Conservation (phyloP, 176 grass and related monocot species). For the Phragmites australis region DNA sequence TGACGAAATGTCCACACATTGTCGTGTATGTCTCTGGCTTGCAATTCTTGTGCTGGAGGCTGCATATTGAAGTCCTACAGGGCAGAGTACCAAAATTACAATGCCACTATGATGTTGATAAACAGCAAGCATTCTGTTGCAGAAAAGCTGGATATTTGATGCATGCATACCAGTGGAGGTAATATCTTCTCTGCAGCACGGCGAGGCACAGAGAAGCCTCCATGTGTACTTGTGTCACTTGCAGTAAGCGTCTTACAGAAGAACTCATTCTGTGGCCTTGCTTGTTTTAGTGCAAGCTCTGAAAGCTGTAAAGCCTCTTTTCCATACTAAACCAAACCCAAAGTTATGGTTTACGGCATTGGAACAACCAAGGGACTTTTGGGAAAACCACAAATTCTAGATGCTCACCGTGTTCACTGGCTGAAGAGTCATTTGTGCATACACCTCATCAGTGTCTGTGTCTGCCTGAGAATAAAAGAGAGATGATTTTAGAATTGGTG, state of each 20-base stretch:
- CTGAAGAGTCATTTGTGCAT: constrained; percentile 99
- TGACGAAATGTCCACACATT: constrained; percentile 94
- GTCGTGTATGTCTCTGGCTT: constrained; percentile 93
- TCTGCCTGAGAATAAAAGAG: constrained; percentile 67
- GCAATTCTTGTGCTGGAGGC: constrained; percentile 90
- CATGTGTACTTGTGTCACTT: constrained; percentile 97
- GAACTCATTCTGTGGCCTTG: constrained; percentile 84
- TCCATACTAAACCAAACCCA: constrained; percentile 61
- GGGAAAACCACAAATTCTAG: constrained; percentile 13
- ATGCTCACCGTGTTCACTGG: constrained; percentile 88
- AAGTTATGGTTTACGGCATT: constrained; percentile 30
- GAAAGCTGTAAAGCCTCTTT: constrained; percentile 93
- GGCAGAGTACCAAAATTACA: not conserved
- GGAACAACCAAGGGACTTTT: constrained; percentile 4
- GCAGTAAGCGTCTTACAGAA: constrained; percentile 99
- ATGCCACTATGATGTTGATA: not conserved
- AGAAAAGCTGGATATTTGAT: constrained; percentile 3
- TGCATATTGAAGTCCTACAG: constrained; percentile 94
- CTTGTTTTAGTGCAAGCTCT: constrained; percentile 87
- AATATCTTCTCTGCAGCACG: constrained; percentile 97
- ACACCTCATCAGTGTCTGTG: constrained; percentile 94
- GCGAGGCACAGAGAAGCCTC: constrained; percentile 97
- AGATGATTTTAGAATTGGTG: not conserved
- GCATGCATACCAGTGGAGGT: constrained; percentile 72
- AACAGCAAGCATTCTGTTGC: not conserved